These are phyloP conservation scores for Colletotrichum cuscutae DNA, from an alignment of 2,329 filamentous ascomycete genomes.

Conservation along the genomic window DNA sequence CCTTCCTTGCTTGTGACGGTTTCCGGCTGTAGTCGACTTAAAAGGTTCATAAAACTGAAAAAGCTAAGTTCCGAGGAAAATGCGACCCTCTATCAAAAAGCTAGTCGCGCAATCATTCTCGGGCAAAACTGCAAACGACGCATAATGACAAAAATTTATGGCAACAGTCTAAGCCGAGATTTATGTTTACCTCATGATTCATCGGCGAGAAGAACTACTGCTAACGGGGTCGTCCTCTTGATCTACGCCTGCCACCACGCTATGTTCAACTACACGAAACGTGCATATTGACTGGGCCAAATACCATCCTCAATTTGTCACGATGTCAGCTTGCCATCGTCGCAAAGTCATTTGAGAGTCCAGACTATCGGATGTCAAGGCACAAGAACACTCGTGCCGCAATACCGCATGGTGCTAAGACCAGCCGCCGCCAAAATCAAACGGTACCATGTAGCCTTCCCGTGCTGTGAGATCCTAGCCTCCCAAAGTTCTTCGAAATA, in stretches of 20 bases:
- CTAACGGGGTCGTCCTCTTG: not conserved
- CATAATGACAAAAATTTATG: not conserved
- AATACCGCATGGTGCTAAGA: not conserved
- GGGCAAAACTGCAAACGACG: too few species aligned
- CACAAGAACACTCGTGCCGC: not conserved
- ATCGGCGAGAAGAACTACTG: not conserved
- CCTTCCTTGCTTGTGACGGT: not conserved
- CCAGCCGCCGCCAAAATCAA: not conserved
- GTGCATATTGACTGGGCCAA: not conserved
- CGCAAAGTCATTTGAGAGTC: not conserved
- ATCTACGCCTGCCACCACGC: not conserved
- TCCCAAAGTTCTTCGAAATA: not conserved
- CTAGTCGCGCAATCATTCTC: too few species aligned
- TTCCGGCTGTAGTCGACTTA: not conserved
- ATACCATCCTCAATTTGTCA: not conserved
- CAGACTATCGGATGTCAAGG: not conserved
- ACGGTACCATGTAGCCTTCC: not conserved
- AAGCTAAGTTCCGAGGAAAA: not conserved
- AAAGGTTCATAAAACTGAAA: not conserved
- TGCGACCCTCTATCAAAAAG: not conserved
- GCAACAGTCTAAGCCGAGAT: not conserved
- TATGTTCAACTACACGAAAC: not conserved
- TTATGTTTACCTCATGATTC: too few species aligned
- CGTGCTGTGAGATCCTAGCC: not conserved
- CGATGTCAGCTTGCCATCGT: not conserved